These are phyloP conservation scores for Pouteria campechiana DNA, from an alignment of 179 eudicot species.

Conservation along the genomic window DNA sequence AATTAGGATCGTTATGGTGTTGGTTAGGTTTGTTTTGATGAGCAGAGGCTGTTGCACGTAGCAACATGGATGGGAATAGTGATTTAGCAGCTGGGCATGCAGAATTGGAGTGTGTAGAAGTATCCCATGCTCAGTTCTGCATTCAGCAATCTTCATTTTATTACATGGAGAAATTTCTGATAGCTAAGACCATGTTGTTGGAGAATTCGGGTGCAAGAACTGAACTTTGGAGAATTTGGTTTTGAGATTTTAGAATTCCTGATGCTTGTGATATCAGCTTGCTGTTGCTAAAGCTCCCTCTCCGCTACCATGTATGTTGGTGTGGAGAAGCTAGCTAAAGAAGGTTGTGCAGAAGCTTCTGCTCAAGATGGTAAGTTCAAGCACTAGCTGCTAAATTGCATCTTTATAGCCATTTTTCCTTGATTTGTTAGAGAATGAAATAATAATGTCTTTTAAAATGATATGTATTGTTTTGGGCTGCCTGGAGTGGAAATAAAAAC, in stretches of 20 bases:
- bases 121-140: background rate
- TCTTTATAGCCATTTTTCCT: slow-evolving; percentile 9
- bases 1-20: slow-evolving; percentile 3
- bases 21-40: background rate
- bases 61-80: background rate
- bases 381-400: slow-evolving; percentile 6
- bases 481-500: slow-evolving; percentile 19
- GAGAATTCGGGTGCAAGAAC: no score
- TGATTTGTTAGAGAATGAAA: slow-evolving; percentile 13
- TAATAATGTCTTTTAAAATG: slow-evolving; percentile 17
- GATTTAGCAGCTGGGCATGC: no score
- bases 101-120: background rate
- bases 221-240: no score
- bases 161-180: no score
- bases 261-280: no score
- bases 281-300: no score
- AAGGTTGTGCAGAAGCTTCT: slow-evolving; percentile 4
- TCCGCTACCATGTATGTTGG: background rate
- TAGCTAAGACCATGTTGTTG: no score
- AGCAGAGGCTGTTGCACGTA: slow-evolving; percentile 1
- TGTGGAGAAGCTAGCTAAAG: slow-evolving; percentile 8
- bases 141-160: background rate
- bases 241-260: no score
- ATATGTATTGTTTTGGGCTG: slow-evolving; percentile 17
- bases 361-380: slow-evolving; percentile 7